These are phyloP conservation scores for Suzukiozyma palmioleophila DNA, from an alignment of 1,139 yeast species.

Conservation along the genomic window DNA sequence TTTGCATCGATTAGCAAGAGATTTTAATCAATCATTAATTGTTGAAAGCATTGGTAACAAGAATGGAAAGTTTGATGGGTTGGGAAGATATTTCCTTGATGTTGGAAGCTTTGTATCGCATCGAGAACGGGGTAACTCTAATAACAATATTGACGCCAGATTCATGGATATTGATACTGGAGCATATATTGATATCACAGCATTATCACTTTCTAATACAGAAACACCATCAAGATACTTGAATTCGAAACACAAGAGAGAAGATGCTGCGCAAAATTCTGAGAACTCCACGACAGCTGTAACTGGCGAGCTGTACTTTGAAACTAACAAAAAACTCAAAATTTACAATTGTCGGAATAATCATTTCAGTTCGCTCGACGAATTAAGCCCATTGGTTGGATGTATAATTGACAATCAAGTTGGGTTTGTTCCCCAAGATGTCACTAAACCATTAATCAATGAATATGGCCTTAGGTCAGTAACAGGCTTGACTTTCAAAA, in stretches of 20 bases:
- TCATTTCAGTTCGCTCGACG: conserved; percentile 32
- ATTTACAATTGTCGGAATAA: conserved; percentile 43
- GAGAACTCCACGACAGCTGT: conserved; percentile 11
- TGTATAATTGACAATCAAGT: conserved; percentile 32
- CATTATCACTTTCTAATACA: conserved; percentile 24
- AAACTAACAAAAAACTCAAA: conserved; percentile 21
- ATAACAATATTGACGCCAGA: conserved; percentile 35
- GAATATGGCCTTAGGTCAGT: conserved; percentile 28
- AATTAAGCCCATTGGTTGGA: conserved; percentile 26
- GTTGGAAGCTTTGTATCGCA: conserved; percentile 28
- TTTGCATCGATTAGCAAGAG: conserved; percentile 23
- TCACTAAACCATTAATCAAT: conserved; percentile 20
- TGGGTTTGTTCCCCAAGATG: conserved; percentile 30
- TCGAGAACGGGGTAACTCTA: conserved; percentile 27
- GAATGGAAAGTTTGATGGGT: conserved; percentile 20
- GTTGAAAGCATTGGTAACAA: conserved; percentile 24
- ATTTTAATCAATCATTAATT: conserved; percentile 35
- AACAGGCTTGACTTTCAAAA: conserved; percentile 21
- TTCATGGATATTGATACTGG: conserved; percentile 38
- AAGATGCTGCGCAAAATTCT: conserved; percentile 4
- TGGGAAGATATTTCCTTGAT: conserved; percentile 32
- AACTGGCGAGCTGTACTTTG: conserved; percentile 12
- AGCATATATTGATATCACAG: conserved; percentile 36
- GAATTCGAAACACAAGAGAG: conserved; percentile 11
- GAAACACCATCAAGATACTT: conserved; percentile 30